A percentile compares a stretch with the other conserved stretches of the same genome.
Evolutionary conservation across 1,284 basidiomycete genomes (phyloP).

Genomic region (Tilletia setariae): DNA sequence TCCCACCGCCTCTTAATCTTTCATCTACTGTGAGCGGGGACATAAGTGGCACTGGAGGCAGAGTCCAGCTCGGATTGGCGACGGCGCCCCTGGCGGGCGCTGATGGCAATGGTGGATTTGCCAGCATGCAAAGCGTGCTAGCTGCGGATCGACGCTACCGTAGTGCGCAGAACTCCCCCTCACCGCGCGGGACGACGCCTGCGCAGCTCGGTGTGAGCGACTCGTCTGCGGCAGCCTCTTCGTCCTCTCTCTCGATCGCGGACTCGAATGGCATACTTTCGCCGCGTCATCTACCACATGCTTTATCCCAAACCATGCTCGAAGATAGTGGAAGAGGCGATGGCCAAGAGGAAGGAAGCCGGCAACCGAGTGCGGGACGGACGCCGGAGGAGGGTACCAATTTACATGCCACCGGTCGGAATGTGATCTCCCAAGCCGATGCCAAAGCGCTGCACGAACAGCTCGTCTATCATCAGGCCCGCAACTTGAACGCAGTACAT

Average conservation of each 20-base stretch:
- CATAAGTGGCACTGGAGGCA: neutral
- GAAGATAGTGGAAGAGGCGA: no score
- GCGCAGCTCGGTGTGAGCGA: no score
- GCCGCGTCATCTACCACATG: no score
- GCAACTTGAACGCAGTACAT: slow-evolving; percentile 8
- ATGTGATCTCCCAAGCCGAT: neutral
- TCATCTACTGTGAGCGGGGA: neutral
- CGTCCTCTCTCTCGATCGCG: slow-evolving; percentile 6
- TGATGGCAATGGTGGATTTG: neutral
- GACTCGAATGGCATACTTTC: no score
- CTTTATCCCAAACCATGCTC: no score
- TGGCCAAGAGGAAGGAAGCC: no score
- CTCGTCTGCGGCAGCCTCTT: neutral
- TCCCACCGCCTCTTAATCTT: neutral
- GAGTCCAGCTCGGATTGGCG: no score
- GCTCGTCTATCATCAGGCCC: slow-evolving; percentile 10
- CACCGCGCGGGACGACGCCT: neutral
- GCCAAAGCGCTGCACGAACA: slow-evolving; percentile 5
- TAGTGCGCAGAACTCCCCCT: neutral
- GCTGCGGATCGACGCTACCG: neutral
- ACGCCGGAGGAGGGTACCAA: neutral
- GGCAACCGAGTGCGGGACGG: no score
- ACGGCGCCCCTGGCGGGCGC: neutral
- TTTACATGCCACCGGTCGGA: neutral
- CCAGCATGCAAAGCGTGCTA: no score